These are phyloP conservation scores for Mycena vitilis DNA, from an alignment of 768 basidiomycete species.

Conservation along the genomic window DNA sequence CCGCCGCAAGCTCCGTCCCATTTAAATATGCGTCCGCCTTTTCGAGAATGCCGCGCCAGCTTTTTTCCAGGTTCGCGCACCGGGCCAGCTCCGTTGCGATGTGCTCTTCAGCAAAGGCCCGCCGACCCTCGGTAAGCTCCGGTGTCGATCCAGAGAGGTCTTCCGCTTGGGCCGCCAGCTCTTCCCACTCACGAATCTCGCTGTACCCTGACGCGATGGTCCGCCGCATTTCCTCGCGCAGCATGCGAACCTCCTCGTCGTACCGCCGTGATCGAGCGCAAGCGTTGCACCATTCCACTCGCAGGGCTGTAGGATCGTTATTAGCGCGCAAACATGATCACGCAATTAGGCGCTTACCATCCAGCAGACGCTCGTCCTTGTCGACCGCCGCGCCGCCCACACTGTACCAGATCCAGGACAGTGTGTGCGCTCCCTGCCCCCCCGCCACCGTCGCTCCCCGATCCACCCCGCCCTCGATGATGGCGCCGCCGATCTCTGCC, in stretches of 20 bases:
- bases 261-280: conserved; percentile 23
- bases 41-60: not conserved
- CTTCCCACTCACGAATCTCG: not conserved
- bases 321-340: not conserved
- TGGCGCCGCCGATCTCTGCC: conserved; percentile 2
- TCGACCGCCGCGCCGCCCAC: not conserved
- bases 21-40: conserved; percentile 2
- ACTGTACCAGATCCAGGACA: not conserved
- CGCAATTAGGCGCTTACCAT: not conserved
- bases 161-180: not conserved
- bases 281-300: conserved; percentile 15
- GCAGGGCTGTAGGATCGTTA: not conserved
- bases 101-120: conserved; percentile 3
- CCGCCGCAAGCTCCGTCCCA: not conserved
- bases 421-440: not conserved
- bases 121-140: not conserved
- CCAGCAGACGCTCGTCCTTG: not conserved
- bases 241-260: conserved; percentile 31
- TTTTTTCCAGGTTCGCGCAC: not conserved
- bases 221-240: conserved; percentile 37
- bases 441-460: not conserved
- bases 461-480: conserved; percentile 1
- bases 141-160: not conserved
- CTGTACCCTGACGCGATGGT: not conserved
- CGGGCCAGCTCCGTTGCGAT: not conserved